Conservation (phyloP, 768 basidiomycete species). For the Dioszegia crocea region DNA sequence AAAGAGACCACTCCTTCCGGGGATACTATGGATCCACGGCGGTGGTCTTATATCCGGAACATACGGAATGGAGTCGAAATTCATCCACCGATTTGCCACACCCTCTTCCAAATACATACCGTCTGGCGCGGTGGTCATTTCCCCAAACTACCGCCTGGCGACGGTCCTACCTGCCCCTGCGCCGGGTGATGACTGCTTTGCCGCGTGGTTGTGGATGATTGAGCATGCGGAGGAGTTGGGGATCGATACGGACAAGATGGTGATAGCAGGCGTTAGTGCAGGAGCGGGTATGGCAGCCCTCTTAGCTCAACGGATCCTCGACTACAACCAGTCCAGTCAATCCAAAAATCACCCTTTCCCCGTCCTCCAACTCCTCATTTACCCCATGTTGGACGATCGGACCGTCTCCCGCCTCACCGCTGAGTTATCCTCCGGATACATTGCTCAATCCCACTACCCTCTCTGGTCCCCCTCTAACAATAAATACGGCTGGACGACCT, state of each 20-base stretch:
- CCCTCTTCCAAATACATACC: neutral
- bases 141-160: neutral
- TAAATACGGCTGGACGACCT: neutral
- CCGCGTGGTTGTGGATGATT: neutral
- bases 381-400: neutral
- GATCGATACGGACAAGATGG: neutral
- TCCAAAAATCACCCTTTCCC: neutral
- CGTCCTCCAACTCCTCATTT: neutral
- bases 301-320: neutral
- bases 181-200: neutral
- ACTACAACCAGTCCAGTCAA: neutral
- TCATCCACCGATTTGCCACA: neutral
- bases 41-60: neutral
- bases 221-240: neutral
- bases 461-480: neutral
- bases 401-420: neutral
- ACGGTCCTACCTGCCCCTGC: neutral
- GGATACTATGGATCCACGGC: neutral
- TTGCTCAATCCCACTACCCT: neutral
- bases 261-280: neutral
- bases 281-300: neutral
- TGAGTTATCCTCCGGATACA: neutral
- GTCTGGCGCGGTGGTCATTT: neutral
- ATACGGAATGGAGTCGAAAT: neutral
- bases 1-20: neutral